Base-by-base conservation (phyloP, 1,284 basidiomycete species). In the Trichosporon sp. region DNA sequence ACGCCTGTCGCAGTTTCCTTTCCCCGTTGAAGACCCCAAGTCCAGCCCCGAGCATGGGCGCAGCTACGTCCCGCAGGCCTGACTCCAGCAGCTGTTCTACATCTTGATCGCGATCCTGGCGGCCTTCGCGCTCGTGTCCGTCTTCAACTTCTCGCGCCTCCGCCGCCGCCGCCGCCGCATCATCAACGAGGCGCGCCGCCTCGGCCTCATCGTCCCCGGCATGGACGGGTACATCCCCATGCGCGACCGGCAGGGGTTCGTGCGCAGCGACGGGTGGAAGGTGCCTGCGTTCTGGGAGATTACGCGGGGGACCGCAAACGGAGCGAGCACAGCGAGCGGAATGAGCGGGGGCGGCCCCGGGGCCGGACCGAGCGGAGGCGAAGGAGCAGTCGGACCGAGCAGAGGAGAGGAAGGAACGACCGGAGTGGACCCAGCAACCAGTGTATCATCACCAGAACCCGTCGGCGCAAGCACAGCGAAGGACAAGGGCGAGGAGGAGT, bases 261-360 rank as follows among this genome's bases (percentile, higher is more conserved):
- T 64, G 2, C 72, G 70, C 60, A 63, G 74, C 11, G 76, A 79
- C 58, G 77, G 79, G 1, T 75, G 74, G 38, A 68, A 75, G 12
- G 51, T 66, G 25, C 81, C 81, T 2, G 76, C 77, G 62, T 81
- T 77, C 78, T 82, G 81, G 81, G 79, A 82, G 65, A 71, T 81
- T 11, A 18, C 25, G 8, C 64, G 35, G 38, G 15, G 34, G 11
- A 13, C 18, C 4, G 31, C 5, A 21, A 34, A 15, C 2, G 62
- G 23, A 12, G 35, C 51, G 51, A 21, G 18, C 4, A 4, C 23
- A 29, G 23, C 25, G 23, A 31, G 62, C 13, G 34, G 18, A 21
- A 38, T 25, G 38, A 42, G 62, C 34, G 35, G 4, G 3, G 35
- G 13, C 15, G 27, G 18, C 23, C 18, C 15, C 25, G 25, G 7